Conservation (phyloP, 345 rosid species). For the Eutrema heterophyllum region DNA sequence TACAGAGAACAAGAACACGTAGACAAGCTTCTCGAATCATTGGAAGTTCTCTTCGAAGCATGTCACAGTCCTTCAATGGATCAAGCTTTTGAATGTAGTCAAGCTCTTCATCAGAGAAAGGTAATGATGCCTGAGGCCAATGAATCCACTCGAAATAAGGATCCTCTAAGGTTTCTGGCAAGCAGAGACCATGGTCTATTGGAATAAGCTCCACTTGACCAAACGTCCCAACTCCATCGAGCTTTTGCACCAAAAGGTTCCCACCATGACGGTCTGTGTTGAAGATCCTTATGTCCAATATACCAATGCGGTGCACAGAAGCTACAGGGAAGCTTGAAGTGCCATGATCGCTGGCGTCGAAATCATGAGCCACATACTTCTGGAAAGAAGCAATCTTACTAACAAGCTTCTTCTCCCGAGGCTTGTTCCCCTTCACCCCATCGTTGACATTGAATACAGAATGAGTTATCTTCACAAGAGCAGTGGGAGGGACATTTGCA, state of each 20-base stretch:
- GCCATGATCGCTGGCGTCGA: slow-evolving; percentile 96
- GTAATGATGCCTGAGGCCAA: slow-evolving; percentile 98
- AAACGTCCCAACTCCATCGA: slow-evolving; percentile 63
- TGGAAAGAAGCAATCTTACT: slow-evolving; percentile 98
- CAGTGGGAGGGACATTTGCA: slow-evolving; percentile 94
- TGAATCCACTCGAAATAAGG: slow-evolving; percentile 99
- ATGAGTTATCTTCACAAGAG: slow-evolving; percentile 93
- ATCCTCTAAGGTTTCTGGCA: slow-evolving; percentile 94
- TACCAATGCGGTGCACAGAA: slow-evolving; percentile 88
- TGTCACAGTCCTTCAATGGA: slow-evolving; percentile 61
- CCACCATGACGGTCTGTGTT: slow-evolving; percentile 99
- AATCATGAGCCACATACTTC: slow-evolving; percentile 87
- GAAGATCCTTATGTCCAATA: slow-evolving; percentile 78
- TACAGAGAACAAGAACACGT: slow-evolving; percentile 71
- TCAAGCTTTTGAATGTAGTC: slow-evolving; percentile 69
- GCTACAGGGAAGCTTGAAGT: slow-evolving; percentile 95
- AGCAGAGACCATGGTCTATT: slow-evolving; percentile 95
- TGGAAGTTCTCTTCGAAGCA: slow-evolving; percentile 82
- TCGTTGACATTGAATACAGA: slow-evolving; percentile 81
- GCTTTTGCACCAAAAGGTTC: slow-evolving; percentile 83
- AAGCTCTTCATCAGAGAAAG: slow-evolving; percentile 96
- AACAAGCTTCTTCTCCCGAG: slow-evolving; percentile 55
- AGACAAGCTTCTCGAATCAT: slow-evolving; percentile 95
- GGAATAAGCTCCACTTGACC: slow-evolving; percentile 90
- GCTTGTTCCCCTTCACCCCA: slow-evolving; percentile 69